Percentiles rank a stretch among this genome's conserved stretches.
phyloP scores from a whole-genome alignment of 257 asterid species.

The Perilla frutescens region DNA sequence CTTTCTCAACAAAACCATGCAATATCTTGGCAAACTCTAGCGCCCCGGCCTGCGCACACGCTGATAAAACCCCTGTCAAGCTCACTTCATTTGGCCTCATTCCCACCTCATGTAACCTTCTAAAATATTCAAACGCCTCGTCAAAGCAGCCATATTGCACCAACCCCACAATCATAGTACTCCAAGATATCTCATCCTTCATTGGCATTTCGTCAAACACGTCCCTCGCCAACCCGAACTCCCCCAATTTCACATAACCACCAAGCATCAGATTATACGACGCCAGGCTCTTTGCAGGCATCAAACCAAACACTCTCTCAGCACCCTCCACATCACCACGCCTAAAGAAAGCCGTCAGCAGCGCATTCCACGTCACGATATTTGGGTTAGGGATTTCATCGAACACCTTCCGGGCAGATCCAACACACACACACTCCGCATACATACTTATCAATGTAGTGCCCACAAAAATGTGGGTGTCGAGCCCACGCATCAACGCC shows the following conservation, averaged over 20 bases:
- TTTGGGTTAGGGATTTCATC: constrained; percentile 78
- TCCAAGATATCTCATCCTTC: constrained; percentile 83
- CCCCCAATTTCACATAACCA: constrained; percentile 66
- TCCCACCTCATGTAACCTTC: constrained; percentile 57
- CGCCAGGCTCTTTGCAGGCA: constrained; percentile 63
- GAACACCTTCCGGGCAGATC: constrained; percentile 56
- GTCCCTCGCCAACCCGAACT: constrained; percentile 56
- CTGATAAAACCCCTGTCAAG: constrained; percentile 78
- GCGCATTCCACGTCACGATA: constrained; percentile 81
- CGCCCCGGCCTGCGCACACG: constrained; percentile 81
- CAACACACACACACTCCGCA: constrained; percentile 68
- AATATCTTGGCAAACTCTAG: constrained; percentile 62
- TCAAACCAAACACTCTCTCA: constrained; percentile 53
- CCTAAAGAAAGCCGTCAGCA: constrained; percentile 69
- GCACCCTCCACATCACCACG: constrained; percentile 58
- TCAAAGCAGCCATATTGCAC: constrained; percentile 58
- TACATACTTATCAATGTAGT: constrained; percentile 88
- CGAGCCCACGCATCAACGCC: constrained; percentile 64
- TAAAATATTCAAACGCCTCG: constrained; percentile 58
- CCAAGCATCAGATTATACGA: constrained; percentile 87
- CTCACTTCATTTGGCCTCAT: constrained; percentile 75
- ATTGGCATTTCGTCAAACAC: constrained; percentile 59
- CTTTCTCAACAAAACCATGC: constrained; percentile 73
- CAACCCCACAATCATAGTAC: constrained; percentile 71
- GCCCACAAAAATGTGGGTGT: constrained; percentile 68